Percentiles rank a stretch among this genome's conserved stretches.
Evolutionary conservation across 176 grass and related monocot species (phyloP).

Genomic region (Zea luxurians): DNA sequence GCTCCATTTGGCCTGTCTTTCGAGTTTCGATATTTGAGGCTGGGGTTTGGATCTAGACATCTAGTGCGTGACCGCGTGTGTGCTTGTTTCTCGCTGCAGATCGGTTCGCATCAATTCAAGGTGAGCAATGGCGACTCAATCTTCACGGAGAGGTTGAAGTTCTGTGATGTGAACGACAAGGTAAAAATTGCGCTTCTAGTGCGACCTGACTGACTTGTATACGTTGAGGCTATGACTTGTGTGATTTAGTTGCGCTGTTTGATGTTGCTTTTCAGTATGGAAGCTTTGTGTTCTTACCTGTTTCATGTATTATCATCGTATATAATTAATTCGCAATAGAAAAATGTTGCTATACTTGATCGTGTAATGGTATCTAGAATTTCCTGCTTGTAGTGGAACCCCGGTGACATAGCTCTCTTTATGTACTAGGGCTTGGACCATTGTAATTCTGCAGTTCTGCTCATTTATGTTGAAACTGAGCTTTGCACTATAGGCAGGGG

Average conservation of each 20-base stretch:
- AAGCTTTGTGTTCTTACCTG: not conserved
- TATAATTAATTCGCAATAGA: not conserved
- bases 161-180: constrained; percentile 93
- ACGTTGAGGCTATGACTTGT: not conserved
- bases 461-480: constrained; percentile 12
- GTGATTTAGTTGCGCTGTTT: not conserved
- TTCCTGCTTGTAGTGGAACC: not conserved
- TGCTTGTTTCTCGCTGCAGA: constrained; percentile 41
- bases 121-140: constrained; percentile 99
- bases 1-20: not conserved
- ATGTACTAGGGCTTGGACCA: not conserved
- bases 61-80: not conserved
- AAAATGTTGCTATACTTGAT: not conserved
- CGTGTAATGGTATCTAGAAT: not conserved
- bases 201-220: not conserved
- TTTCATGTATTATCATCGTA: not conserved
- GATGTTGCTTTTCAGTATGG: not conserved
- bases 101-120: constrained; percentile 98
- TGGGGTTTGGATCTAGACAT: constrained; percentile 25
- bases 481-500: not conserved
- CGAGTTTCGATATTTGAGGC: not conserved
- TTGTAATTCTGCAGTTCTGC: not conserved
- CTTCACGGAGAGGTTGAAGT: constrained; percentile 94
- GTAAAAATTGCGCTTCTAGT: constrained; percentile 28
- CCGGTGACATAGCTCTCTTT: not conserved